phyloP scores from a whole-genome alignment of 2,329 filamentous ascomycete species.

The Paecilomyces niveus region DNA sequence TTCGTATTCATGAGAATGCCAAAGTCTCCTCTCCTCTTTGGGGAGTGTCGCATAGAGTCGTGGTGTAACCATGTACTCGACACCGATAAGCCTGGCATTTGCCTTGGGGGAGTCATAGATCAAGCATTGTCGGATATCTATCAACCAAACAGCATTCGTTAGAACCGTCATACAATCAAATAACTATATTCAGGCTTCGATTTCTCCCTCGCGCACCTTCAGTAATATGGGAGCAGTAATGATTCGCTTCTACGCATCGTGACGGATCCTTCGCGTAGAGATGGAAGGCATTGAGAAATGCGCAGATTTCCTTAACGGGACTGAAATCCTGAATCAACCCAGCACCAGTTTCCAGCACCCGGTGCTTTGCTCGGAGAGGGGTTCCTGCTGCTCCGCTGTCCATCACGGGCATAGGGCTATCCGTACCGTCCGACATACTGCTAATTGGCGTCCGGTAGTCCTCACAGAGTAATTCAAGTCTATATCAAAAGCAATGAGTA shows the following conservation, averaged over 20 bases:
- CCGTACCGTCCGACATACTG: not conserved
- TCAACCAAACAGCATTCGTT: no score
- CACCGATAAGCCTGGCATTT: constrained; percentile 61
- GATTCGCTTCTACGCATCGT: constrained; percentile 68
- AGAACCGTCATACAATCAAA: not conserved
- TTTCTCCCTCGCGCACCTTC: constrained; percentile 35
- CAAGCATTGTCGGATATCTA: not conserved
- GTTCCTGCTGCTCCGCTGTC: constrained; percentile 18
- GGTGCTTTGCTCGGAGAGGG: constrained; percentile 27
- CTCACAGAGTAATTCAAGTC: not conserved
- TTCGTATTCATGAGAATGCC: constrained; percentile 62
- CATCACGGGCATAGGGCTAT: not conserved
- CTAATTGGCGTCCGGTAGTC: not conserved
- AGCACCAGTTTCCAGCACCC: constrained; percentile 32
- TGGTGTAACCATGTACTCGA: constrained; percentile 81
- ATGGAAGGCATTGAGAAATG: constrained; percentile 82
- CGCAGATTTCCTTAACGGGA: constrained; percentile 68
- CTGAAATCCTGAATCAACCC: constrained; percentile 46
- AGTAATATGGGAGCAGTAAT: constrained; percentile 75
- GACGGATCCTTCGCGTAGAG: constrained; percentile 67
- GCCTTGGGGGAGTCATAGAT: not conserved
- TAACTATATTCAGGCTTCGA: not conserved
- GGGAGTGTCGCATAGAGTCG: constrained; percentile 61
- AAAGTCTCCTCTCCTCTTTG: constrained; percentile 62
- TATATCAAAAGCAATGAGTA: not conserved